Evolutionary conservation across 2,329 filamentous ascomycete species (phyloP).

Genomic region (Monilinia polystroma): DNA sequence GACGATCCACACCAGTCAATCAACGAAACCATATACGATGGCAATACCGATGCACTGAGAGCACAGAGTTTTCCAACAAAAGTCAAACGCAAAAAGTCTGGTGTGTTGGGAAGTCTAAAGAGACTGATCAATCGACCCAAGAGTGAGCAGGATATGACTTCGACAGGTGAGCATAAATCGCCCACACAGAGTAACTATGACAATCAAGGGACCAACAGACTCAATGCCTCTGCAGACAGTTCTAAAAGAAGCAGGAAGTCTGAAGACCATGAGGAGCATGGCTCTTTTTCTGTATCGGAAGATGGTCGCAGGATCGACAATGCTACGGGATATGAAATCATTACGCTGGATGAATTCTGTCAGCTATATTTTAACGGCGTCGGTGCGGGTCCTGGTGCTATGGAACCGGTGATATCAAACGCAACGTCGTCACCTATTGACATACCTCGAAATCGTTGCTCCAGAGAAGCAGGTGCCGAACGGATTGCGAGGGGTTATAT

Average conservation of each 20-base stretch:
- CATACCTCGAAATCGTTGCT: background rate
- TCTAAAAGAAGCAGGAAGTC: background rate
- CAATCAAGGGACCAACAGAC: background rate
- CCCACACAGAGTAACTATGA: background rate
- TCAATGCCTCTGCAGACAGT: background rate
- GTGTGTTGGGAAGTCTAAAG: slow-evolving; percentile 7
- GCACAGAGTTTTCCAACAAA: background rate
- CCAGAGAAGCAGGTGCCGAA: background rate
- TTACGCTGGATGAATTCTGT: background rate
- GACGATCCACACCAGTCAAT: background rate
- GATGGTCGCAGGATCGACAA: slow-evolving; percentile 7
- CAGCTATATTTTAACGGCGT: background rate
- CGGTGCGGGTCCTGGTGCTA: background rate
- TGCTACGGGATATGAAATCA: background rate
- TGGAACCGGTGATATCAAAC: background rate
- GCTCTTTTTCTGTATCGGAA: background rate
- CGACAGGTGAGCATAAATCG: slow-evolving; percentile 1
- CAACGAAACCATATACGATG: background rate
- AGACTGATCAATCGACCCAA: slow-evolving; percentile 8
- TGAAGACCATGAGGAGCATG: background rate
- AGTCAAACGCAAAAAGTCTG: background rate
- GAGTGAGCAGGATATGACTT: slow-evolving; percentile 12
- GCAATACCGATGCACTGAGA: background rate
- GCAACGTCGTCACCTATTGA: slow-evolving; percentile 4
- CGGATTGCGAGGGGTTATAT: background rate